A percentile compares a stretch with the other conserved stretches of the same genome.
Evolutionary conservation across 345 rosid species (phyloP).

Genomic region (Moricandia arvensis): DNA sequence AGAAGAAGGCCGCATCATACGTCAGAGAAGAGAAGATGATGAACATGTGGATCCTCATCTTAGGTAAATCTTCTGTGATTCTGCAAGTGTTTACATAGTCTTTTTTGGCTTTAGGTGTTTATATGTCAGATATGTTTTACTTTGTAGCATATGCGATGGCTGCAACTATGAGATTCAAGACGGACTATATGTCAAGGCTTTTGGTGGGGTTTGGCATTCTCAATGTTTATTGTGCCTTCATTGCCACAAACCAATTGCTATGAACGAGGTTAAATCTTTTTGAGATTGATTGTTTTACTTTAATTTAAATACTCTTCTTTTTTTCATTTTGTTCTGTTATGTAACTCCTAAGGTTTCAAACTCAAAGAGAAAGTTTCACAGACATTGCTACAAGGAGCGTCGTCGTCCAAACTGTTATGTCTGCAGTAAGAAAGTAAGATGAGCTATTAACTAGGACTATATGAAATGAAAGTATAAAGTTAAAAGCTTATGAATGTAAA

Average conservation of each 20-base stretch:
- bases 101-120: not conserved
- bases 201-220: conserved; percentile 66
- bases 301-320: too few relatives aligned
- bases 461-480: not conserved
- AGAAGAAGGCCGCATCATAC: conserved; percentile 2
- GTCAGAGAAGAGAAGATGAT: not conserved
- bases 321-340: too few relatives aligned
- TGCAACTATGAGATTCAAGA: conserved; percentile 54
- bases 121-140: not conserved
- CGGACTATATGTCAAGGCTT: conserved; percentile 55
- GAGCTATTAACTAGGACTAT: not conserved
- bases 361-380: conserved; percentile 15
- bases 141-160: conserved; percentile 56
- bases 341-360: not conserved
- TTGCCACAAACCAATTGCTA: conserved; percentile 58
- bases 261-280: conserved; percentile 48
- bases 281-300: too few relatives aligned
- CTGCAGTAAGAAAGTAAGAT: conserved; percentile 6
- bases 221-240: conserved; percentile 62
- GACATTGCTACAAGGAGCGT: conserved; percentile 6
- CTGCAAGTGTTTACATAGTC: not conserved
- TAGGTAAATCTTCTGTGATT: conserved; percentile 17
- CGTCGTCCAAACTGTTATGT: conserved; percentile 18
- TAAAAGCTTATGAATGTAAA: conserved; percentile 1
- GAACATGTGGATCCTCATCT: conserved; percentile 3